Evolutionary conservation across 129 eudicot genomes (phyloP).

Genomic region (Kitagawia praeruptora): DNA sequence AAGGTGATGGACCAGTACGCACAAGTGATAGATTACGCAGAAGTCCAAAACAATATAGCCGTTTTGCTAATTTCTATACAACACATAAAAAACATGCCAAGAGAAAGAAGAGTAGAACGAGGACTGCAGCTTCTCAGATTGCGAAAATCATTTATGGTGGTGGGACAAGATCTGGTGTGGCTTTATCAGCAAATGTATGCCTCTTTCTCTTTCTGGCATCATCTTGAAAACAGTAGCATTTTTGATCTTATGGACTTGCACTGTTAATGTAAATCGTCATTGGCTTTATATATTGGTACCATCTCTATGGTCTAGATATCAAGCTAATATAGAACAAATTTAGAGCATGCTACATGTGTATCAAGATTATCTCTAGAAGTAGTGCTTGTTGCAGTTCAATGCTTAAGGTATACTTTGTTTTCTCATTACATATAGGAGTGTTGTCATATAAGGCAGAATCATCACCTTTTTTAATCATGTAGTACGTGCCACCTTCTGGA

Average conservation of each 20-base stretch:
- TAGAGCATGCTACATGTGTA: neutral
- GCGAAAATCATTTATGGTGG: slow-evolving; percentile 41
- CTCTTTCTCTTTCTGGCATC: neutral
- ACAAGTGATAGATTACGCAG: slow-evolving; percentile 56
- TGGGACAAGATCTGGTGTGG: slow-evolving; percentile 18
- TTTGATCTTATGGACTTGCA: slow-evolving; percentile 8
- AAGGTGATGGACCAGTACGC: slow-evolving; percentile 37
- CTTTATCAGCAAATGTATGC: slow-evolving; percentile 35
- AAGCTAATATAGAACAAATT: neutral
- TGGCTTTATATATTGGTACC: neutral
- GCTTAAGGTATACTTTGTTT: neutral
- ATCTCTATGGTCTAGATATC: neutral
- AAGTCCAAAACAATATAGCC: slow-evolving; percentile 37
- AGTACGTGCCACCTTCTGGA: neutral
- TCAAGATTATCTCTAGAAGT: neutral
- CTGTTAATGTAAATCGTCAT: neutral
- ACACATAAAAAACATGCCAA: slow-evolving; percentile 20
- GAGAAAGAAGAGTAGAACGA: slow-evolving; percentile 39
- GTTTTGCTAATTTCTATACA: slow-evolving; percentile 21
- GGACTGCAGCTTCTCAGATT: slow-evolving; percentile 56
- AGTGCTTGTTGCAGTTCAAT: neutral
- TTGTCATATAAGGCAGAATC: neutral
- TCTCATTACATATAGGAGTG: neutral
- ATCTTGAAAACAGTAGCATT: neutral
- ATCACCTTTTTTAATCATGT: neutral